These are phyloP conservation scores for Hypoxylon trugodes DNA, from an alignment of 495 filamentous ascomycete species.

Conservation along the genomic window DNA sequence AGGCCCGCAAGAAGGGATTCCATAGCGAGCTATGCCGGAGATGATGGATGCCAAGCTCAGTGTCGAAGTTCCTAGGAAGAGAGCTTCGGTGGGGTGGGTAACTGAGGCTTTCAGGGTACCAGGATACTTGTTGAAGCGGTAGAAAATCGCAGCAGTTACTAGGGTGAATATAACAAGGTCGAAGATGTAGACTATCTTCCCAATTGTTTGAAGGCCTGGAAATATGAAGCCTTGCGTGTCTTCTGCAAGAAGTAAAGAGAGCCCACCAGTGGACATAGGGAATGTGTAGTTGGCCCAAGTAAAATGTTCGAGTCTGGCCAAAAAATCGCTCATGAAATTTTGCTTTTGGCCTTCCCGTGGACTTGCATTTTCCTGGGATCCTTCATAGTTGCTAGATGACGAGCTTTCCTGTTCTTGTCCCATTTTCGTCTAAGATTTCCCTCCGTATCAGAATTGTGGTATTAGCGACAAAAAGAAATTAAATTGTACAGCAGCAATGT, in stretches of 20 bases:
- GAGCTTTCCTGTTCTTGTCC: conserved; percentile 22
- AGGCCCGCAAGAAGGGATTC: conserved; percentile 52
- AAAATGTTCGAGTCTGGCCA: conserved; percentile 66
- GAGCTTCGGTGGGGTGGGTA: conserved; percentile 67
- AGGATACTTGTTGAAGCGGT: conserved; percentile 64
- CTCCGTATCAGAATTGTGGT: background rate
- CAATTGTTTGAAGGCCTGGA: conserved; percentile 63
- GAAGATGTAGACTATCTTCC: conserved; percentile 67
- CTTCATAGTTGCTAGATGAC: conserved; percentile 32
- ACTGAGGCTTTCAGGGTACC: conserved; percentile 63
- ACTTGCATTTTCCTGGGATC: conserved; percentile 12
- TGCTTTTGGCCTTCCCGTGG: conserved; percentile 10
- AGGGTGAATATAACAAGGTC: conserved; percentile 67
- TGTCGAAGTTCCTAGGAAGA: conserved; percentile 75
- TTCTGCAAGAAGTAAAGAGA: conserved; percentile 67
- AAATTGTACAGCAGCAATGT: conserved; percentile 3
- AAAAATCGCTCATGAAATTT: conserved; percentile 37
- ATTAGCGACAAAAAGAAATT: background rate
- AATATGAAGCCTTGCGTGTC: conserved; percentile 65
- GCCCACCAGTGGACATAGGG: conserved; percentile 70
- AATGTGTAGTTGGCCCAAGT: conserved; percentile 79
- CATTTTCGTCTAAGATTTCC: conserved; percentile 18
- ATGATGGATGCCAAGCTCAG: conserved; percentile 71
- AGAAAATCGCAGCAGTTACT: conserved; percentile 59
- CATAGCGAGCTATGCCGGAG: conserved; percentile 65